Evolutionary conservation across 768 basidiomycete genomes (phyloP), one percentile per base, ranked within the genome.

Genomic region (Amanita brunnescens): DNA sequence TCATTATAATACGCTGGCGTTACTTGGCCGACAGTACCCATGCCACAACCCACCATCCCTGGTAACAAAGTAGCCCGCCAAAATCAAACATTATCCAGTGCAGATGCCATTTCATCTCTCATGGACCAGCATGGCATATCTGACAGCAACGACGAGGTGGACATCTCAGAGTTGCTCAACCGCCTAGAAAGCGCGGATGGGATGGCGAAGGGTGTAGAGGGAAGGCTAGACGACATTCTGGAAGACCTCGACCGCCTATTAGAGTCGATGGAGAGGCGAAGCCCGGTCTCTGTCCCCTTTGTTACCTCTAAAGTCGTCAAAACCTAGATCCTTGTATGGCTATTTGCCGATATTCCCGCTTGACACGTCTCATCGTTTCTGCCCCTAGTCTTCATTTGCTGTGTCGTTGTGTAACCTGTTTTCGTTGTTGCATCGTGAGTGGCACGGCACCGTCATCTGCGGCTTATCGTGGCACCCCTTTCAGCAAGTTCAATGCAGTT

Each of bases 181-280:
- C 73, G 70, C 38, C 66, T 90, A 37, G 78, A 84, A 26, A 61
- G 62, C 14, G 85, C 84, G 5, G 73, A 81, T 55, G 72, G 71
- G 29, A 60, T 87, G 55, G 87, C 85, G 2, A 61, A 68, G 29
- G 80, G 73, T 2, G 72, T 90, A 41, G 87, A 89, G 59, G 61
- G 62, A 51, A 77, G 75, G 55, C 66, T 90, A 37, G 85, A 90
- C 59, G 70, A 61, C 16, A 67, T 90, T 30, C 65, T 90, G 48
- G 73, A 61, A 39, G 77, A 77, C 46, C 64, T 88, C 53, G 83
- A 87, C 60, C 57, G 55, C 9, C 64, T 88, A 6, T 60, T 88
- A 13, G 63, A 64, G 5, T 63, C 62, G 9, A 64, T 87, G 18
- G 76, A 76, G 50, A 40, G 33, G 3, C 53, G 48, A 21, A 20